Base-by-base conservation (phyloP, 768 basidiomycete species). In the Myochromella boudieri region DNA sequence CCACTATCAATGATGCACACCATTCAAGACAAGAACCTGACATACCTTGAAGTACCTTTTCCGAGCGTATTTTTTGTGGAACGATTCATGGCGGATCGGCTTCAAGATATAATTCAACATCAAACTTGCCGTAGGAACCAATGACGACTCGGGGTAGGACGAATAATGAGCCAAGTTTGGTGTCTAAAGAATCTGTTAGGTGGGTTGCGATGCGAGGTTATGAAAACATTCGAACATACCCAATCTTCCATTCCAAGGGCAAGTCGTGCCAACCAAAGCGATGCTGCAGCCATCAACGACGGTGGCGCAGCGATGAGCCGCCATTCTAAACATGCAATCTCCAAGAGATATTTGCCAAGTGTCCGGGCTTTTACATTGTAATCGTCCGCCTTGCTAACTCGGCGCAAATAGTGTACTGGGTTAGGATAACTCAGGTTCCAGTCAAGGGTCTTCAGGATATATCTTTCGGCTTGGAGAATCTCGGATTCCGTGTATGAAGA, bases 351-450 rank as follows among this genome's bases (percentile, higher is more conserved):
- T 68, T 99, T 98, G 32, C 84, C 94, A 12, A 97, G 76, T 0
- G 95, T 97, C 53, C 95, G 72, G 21, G 87, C 88, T 60, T 92
- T 85, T 48, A 95, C 83, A 58, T 98, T 91, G 65, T 95, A 97
- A 46, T 91, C 87, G 57, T 99, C 97, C 1, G 97, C 97, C 69
- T 98, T 98, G 72, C 91, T 94, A 37, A 92, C 81, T 10, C 95
- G 78, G 29, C 95, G 75, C 40, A 98, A 76, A 71, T 89, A 97
- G 62, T 95, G 89, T 58, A 98, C 89, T 1, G 95, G 94, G 63
- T 92, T 95, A 20, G 95, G 93, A 62, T 87, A 95, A 57, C 85
- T 85, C 56, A 98, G 59, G 64, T 97, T 91, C 84, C 91, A 99
- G 48, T 93, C 87, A 36, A 98, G 74, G 11, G 92, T 93, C 70